phyloP scores from a whole-genome alignment of 1,284 basidiomycete species.

The Paramarasmius palmivorus region DNA sequence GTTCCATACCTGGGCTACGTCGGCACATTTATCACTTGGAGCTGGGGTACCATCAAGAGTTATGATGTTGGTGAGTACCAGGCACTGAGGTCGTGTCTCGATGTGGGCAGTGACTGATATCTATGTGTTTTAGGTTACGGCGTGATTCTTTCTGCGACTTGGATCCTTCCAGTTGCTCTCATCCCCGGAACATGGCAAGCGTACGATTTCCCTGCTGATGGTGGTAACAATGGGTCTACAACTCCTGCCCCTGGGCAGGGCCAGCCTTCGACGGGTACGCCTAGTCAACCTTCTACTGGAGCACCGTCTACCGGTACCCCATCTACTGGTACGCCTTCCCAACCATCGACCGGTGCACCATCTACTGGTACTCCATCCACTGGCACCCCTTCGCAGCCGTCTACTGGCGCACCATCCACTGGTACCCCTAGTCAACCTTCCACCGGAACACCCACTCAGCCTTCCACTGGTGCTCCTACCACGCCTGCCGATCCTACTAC shows the following conservation, averaged over 20 bases:
- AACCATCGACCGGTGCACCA: background rate
- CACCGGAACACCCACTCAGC: background rate
- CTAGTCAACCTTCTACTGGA: background rate
- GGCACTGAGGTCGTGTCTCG: background rate
- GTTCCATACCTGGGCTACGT: conserved; percentile 76
- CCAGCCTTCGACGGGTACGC: conserved; percentile 12
- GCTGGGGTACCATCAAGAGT: conserved; percentile 69
- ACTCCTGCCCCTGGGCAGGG: background rate
- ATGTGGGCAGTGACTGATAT: background rate
- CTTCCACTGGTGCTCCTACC: background rate
- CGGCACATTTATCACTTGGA: conserved; percentile 78
- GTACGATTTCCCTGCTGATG: conserved; percentile 32
- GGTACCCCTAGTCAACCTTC: no score
- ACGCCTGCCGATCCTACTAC: background rate
- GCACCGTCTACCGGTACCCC: background rate
- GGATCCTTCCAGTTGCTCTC: conserved; percentile 66
- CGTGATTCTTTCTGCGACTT: conserved; percentile 64
- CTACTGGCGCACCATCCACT: background rate
- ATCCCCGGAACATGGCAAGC: conserved; percentile 64
- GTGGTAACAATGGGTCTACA: no score
- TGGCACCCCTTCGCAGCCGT: no score
- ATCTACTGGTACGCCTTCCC: no score
- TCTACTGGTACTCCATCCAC: no score
- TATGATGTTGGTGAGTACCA: conserved; percentile 61
- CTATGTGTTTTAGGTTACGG: conserved; percentile 49